These are phyloP conservation scores for Peronospora farinosa DNA, from an alignment of 352 stramenopile species.

Conservation along the genomic window DNA sequence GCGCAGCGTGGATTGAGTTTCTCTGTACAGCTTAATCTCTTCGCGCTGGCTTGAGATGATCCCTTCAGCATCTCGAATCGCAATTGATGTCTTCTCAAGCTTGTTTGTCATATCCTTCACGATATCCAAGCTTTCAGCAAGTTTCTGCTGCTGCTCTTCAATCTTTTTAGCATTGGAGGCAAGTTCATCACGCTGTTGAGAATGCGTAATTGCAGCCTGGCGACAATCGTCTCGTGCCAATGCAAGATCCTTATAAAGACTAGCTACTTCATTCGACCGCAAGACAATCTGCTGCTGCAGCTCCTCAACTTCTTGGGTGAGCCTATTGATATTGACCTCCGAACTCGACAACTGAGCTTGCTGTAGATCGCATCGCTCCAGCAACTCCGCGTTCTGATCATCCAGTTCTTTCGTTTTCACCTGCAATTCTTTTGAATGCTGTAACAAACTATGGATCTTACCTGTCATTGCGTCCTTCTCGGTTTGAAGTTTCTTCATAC, in stretches of 20 bases:
- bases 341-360: conserved; percentile 15
- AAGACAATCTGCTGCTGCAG: conserved; percentile 19
- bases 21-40: conserved; percentile 29
- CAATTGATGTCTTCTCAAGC: conserved; percentile 14
- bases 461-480: conserved; percentile 19
- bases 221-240: conserved; percentile 18
- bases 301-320: conserved; percentile 11
- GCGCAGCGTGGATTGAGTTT: conserved; percentile 21
- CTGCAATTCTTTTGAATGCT: conserved; percentile 11
- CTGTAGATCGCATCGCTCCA: conserved; percentile 18
- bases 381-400: conserved; percentile 15
- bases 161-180: conserved; percentile 13
- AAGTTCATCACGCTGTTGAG: conserved; percentile 15
- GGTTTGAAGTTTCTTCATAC: conserved; percentile 12
- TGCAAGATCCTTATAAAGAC: conserved; percentile 20
- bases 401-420: conserved; percentile 10
- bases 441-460: conserved; percentile 19
- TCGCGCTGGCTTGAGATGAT: conserved; percentile 7
- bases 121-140: conserved; percentile 8
- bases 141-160: conserved; percentile 19
- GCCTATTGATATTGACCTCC: conserved; percentile 19
- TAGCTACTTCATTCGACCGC: conserved; percentile 10
- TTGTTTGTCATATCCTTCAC: conserved; percentile 13
- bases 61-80: conserved; percentile 23
- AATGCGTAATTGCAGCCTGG: conserved; percentile 8